Conservation (phyloP, 176 grass and related monocot genomes). For the Microstegium vimineum region DNA sequence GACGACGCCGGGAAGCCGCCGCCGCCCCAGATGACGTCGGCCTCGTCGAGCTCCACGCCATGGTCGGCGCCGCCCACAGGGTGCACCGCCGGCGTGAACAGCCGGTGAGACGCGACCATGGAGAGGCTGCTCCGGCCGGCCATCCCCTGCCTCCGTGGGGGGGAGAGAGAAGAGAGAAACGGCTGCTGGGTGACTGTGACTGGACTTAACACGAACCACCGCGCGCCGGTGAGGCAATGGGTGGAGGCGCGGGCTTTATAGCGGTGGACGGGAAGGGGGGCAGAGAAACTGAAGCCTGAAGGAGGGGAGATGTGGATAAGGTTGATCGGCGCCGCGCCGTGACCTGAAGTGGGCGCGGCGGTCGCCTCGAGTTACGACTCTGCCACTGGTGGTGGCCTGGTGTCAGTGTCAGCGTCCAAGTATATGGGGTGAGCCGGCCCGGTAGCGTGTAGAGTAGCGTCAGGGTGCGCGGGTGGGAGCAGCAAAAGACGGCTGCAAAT, state of each 20-base stretch:
- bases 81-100: constrained; percentile 51
- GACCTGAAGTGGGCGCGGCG: background rate
- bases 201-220: background rate
- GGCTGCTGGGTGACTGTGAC: background rate
- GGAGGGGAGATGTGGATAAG: constrained; percentile 62
- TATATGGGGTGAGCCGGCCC: background rate
- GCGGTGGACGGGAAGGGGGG: background rate
- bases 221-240: background rate
- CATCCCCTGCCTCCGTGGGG: constrained; percentile 35
- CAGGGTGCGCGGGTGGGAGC: too few species aligned
- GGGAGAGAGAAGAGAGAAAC: background rate
- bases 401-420: background rate
- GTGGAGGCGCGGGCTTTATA: constrained; percentile 41
- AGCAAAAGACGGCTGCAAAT: background rate
- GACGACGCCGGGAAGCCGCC: background rate
- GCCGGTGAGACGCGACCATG: constrained; percentile 44
- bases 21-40: constrained; percentile 72
- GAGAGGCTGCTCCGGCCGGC: constrained; percentile 54
- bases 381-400: constrained; percentile 10
- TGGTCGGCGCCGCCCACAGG: background rate
- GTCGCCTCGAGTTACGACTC: background rate
- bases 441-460: background rate
- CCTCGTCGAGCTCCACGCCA: constrained; percentile 45
- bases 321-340: constrained; percentile 1
- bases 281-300: background rate